These are phyloP conservation scores for Carex pumila DNA, from an alignment of 176 grass and related monocot genomes.

Conservation along the genomic window DNA sequence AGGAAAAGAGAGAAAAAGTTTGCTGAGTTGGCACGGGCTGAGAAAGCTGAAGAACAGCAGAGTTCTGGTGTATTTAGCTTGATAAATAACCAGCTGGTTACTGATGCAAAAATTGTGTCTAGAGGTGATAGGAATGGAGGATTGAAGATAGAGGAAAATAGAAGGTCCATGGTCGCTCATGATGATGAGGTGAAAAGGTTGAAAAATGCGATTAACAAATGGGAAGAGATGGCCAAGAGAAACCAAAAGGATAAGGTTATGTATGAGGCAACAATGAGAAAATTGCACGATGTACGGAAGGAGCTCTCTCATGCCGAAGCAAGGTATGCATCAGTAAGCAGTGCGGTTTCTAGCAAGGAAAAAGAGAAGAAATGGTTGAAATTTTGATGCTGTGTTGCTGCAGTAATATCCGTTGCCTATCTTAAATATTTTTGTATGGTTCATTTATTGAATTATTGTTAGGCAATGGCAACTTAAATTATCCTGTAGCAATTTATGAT, in stretches of 20 bases:
- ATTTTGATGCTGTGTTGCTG: conserved; percentile 40
- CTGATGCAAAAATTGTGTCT: conserved; percentile 27
- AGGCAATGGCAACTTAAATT: background rate
- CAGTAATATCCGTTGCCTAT: background rate
- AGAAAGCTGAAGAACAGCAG: conserved; percentile 57
- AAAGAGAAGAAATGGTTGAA: conserved; percentile 96
- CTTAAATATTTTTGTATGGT: background rate
- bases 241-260: conserved; percentile 79
- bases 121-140: conserved; percentile 24
- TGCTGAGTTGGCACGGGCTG: conserved; percentile 48
- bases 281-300: conserved; percentile 53
- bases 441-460: background rate
- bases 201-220: conserved; percentile 42
- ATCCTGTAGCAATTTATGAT: background rate
- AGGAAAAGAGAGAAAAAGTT: conserved; percentile 72
- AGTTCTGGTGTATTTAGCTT: conserved; percentile 68
- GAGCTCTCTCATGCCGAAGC: conserved; percentile 53
- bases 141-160: conserved; percentile 44
- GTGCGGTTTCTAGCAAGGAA: conserved; percentile 54
- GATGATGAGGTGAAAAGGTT: conserved; percentile 74
- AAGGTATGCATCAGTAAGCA: conserved; percentile 51
- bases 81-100: conserved; percentile 65
- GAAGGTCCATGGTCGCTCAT: conserved; percentile 62
- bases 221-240: conserved; percentile 73
- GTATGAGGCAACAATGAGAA: conserved; percentile 56